Evolutionary conservation across 2,329 filamentous ascomycete genomes (phyloP).

Genomic region (Teratosphaeriaceae sp.): DNA sequence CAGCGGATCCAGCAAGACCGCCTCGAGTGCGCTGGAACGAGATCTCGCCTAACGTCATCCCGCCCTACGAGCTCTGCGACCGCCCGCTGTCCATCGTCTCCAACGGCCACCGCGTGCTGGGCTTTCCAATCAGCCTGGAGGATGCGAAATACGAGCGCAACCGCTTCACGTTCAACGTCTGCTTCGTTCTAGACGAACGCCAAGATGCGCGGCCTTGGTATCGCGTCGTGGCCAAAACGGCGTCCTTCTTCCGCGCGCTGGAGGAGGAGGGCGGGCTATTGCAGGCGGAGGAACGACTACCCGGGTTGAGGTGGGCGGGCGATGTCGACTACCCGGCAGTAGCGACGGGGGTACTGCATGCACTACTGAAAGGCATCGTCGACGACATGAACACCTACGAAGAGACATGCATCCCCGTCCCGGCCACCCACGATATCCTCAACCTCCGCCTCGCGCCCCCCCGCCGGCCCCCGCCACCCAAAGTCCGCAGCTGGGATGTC

Average conservation of each 20-base stretch:
- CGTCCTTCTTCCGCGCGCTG: conserved; percentile 76
- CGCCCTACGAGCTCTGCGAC: conserved; percentile 90
- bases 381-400: conserved; percentile 96
- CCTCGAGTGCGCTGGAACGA: conserved; percentile 55
- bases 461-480: conserved; percentile 66
- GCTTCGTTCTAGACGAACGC: conserved; percentile 66
- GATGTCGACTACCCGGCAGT: conserved; percentile 24
- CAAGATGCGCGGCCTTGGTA: conserved; percentile 62
- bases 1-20: neutral
- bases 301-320: conserved; percentile 21
- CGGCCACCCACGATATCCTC: conserved; percentile 19
- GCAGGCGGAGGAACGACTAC: conserved; percentile 49
- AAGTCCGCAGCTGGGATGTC: conserved; percentile 83
- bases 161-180: conserved; percentile 98
- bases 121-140: conserved; percentile 82
- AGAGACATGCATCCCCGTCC: conserved; percentile 55
- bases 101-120: conserved; percentile 76
- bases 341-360: conserved; percentile 46
- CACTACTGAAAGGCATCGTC: conserved; percentile 75
- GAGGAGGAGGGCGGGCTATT: conserved; percentile 88
- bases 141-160: conserved; percentile 70
- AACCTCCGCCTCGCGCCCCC: conserved; percentile 41
- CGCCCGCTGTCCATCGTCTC: conserved; percentile 70
- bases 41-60: conserved; percentile 88
- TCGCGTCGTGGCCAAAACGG: conserved; percentile 77